These are phyloP conservation scores for Coffea humblotiana DNA, from an alignment of 305 asterid species.

Conservation along the genomic window DNA sequence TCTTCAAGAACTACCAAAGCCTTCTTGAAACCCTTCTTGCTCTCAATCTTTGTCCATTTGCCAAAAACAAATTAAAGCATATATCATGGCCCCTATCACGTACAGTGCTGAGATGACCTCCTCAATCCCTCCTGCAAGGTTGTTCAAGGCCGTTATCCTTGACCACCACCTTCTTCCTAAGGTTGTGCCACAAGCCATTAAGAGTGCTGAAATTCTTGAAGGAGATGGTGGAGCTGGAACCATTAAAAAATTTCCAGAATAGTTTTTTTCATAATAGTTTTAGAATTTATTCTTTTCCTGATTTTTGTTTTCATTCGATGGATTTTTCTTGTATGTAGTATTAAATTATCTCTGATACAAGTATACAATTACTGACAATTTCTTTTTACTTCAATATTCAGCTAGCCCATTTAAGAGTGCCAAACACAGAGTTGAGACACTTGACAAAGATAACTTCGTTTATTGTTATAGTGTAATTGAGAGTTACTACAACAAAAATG, in stretches of 20 bases:
- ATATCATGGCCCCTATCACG: slow-evolving; percentile 26
- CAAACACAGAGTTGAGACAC: slow-evolving; percentile 1
- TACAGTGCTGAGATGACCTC: slow-evolving; percentile 24
- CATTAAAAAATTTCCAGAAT: slow-evolving; percentile 1
- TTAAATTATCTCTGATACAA: no score
- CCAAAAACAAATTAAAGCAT: neutral
- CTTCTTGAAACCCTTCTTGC: no score
- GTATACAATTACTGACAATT: no score
- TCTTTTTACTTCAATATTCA: no score
- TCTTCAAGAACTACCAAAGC: neutral
- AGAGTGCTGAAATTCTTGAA: slow-evolving; percentile 21
- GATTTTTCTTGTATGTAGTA: no score
- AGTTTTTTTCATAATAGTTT: neutral
- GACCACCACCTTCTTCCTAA: slow-evolving; percentile 31
- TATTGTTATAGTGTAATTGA: slow-evolving; percentile 18
- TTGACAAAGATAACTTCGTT: slow-evolving; percentile 20
- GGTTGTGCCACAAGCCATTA: slow-evolving; percentile 16
- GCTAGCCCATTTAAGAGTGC: no score
- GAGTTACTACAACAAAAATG: no score
- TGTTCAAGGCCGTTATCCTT: slow-evolving; percentile 39
- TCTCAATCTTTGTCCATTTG: neutral
- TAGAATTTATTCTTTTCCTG: neutral
- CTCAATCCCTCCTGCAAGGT: slow-evolving; percentile 25
- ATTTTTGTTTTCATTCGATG: no score
- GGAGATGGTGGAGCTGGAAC: slow-evolving; percentile 32